phyloP scores from a whole-genome alignment of 257 asterid genomes.

The Scutellaria baicalensis region DNA sequence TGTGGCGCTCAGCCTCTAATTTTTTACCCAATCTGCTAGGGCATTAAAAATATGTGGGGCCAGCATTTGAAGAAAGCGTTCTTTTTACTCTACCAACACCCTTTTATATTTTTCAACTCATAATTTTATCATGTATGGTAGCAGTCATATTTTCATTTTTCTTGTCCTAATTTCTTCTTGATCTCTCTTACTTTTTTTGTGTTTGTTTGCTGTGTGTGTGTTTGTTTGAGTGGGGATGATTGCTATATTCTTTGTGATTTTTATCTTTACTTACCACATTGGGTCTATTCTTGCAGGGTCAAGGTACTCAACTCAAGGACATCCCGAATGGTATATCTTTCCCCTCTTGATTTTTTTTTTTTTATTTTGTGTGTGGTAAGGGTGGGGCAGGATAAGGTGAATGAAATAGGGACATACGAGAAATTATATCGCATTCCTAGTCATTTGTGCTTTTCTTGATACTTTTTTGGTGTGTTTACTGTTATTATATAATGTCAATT shows the following conservation, averaged over 20 bases:
- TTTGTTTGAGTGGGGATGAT: background rate
- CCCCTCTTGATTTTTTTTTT: background rate
- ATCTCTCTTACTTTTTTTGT: background rate
- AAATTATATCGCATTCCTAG: background rate
- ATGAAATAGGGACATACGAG: background rate
- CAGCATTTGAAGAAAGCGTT: too few relatives aligned
- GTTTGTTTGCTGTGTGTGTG: background rate
- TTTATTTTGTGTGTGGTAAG: background rate
- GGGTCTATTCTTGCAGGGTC: slow-evolving; percentile 49
- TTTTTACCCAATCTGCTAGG: too few relatives aligned
- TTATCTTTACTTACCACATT: background rate
- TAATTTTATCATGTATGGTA: background rate
- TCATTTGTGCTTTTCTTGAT: background rate
- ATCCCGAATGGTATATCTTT: slow-evolving; percentile 52
- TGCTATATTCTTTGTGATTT: background rate
- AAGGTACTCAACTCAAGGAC: slow-evolving; percentile 70
- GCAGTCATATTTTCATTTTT: background rate
- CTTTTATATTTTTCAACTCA: background rate
- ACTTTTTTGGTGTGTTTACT: background rate
- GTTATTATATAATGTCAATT: background rate
- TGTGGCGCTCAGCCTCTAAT: too few relatives aligned
- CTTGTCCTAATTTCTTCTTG: background rate
- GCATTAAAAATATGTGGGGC: too few relatives aligned
- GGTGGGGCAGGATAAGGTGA: background rate
- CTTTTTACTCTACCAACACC: too few relatives aligned